phyloP scores from a whole-genome alignment of 2,329 filamentous ascomycete genomes.

The Blastomyces emzantsi region DNA sequence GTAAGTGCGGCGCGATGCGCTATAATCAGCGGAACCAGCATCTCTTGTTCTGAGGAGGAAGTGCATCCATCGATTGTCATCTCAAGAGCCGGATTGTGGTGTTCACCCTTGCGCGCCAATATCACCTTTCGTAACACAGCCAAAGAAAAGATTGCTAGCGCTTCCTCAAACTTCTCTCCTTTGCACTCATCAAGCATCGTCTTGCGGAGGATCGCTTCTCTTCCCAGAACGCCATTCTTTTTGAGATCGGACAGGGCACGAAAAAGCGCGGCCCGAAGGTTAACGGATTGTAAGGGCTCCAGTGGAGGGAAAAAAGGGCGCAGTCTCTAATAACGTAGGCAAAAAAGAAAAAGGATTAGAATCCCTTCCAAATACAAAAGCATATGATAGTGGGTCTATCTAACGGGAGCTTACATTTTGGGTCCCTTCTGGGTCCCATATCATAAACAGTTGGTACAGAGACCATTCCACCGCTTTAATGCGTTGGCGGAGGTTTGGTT shows the following conservation, averaged over 20 bases:
- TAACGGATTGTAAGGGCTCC: constrained; percentile 83
- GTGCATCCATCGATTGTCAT: constrained; percentile 42
- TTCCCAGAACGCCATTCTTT: constrained; percentile 72
- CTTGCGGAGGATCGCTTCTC: constrained; percentile 74
- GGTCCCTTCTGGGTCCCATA: constrained; percentile 73
- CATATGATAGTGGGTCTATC: background rate
- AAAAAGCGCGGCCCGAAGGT: constrained; percentile 75
- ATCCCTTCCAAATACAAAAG: background rate
- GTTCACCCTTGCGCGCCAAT: constrained; percentile 28
- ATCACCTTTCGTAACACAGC: constrained; percentile 62
- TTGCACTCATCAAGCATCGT: constrained; percentile 97
- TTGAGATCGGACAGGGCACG: constrained; percentile 76
- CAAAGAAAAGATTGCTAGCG: constrained; percentile 75
- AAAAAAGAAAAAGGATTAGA: constrained; percentile 7
- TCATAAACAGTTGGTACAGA: constrained; percentile 72
- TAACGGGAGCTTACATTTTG: constrained; percentile 49
- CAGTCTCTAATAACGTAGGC: constrained; percentile 55
- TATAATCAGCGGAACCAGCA: constrained; percentile 57
- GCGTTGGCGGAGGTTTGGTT: constrained; percentile 70
- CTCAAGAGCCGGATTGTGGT: constrained; percentile 8
- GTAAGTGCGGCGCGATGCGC: constrained; percentile 61
- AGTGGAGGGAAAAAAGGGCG: constrained; percentile 83
- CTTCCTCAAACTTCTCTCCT: constrained; percentile 79
- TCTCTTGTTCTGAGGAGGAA: constrained; percentile 27
- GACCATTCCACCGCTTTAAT: constrained; percentile 82